phyloP scores from a whole-genome alignment of 2,329 filamentous ascomycete genomes.

The Colletotrichum tamarilloi region DNA sequence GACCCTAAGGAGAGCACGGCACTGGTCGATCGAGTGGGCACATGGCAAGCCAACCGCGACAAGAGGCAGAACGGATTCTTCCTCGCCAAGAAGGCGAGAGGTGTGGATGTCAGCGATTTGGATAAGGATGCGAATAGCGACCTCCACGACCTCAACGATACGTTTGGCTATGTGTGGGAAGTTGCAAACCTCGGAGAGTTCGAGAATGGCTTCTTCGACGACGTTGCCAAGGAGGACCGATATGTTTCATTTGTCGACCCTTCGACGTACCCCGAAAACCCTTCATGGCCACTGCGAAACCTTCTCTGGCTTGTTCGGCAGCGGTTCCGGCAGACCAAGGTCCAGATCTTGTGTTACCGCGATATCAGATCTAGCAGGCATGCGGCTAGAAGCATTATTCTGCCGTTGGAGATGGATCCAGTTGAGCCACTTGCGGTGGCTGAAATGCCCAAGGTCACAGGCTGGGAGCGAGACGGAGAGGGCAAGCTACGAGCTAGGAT shows the following conservation, averaged over 20 bases:
- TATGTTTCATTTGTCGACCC: conserved; percentile 92
- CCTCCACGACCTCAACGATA: conserved; percentile 35
- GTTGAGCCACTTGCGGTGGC: conserved; percentile 55
- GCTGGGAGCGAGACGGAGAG: conserved; percentile 88
- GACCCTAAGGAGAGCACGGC: conserved; percentile 77
- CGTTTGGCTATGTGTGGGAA: conserved; percentile 74
- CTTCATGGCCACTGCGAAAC: conserved; percentile 94
- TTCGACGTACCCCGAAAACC: conserved; percentile 87
- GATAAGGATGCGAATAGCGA: conserved; percentile 35
- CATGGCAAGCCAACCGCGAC: conserved; percentile 85
- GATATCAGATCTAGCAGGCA: conserved; percentile 83
- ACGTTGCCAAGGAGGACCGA: conserved; percentile 75
- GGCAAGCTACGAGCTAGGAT: conserved; percentile 83
- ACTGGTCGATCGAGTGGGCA: conserved; percentile 85
- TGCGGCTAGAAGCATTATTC: conserved; percentile 82
- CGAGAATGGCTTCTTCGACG: conserved; percentile 88
- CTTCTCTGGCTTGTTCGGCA: conserved; percentile 86
- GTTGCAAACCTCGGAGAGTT: conserved; percentile 81
- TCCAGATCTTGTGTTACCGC: conserved; percentile 90
- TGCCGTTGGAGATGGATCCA: conserved; percentile 71
- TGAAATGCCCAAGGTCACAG: conserved; percentile 88
- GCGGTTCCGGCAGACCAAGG: conserved; percentile 79
- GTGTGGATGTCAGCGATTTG: conserved; percentile 35
- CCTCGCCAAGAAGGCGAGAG: conserved; percentile 80
- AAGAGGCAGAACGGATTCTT: conserved; percentile 93